A percentile compares a stretch with the other conserved stretches of the same genome.
phyloP scores from a whole-genome alignment of 768 basidiomycete species.

The Kockovaella imperatae region DNA sequence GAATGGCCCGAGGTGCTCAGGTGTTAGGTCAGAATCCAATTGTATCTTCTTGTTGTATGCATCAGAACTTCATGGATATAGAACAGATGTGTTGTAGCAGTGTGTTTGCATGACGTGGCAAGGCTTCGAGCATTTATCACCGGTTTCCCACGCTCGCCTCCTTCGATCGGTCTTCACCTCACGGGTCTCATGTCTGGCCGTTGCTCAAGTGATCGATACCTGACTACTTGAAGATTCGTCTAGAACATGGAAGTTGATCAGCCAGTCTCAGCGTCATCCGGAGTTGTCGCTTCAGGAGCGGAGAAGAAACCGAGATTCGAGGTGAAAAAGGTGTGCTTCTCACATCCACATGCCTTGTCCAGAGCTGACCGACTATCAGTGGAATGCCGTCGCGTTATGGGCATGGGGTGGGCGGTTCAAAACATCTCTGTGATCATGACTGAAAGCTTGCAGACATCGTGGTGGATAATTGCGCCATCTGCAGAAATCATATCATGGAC shows the following conservation, averaged over 20 bases:
- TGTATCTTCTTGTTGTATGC: no score
- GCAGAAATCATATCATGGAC: slow-evolving; percentile 99
- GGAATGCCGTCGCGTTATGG: slow-evolving; percentile 98
- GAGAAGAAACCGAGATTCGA: slow-evolving; percentile 75
- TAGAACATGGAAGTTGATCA: slow-evolving; percentile 30
- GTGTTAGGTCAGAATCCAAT: no score
- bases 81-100: no score
- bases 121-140: no score
- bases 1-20: no score
- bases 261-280: slow-evolving; percentile 7
- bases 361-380: slow-evolving; percentile 51
- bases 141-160: no score
- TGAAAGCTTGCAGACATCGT: slow-evolving; percentile 67
- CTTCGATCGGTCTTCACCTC: no score
- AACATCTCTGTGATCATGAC: not conserved
- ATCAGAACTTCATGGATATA: no score
- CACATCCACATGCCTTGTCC: not conserved
- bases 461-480: slow-evolving; percentile 99
- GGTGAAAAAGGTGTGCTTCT: slow-evolving; percentile 80
- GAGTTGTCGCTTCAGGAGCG: slow-evolving; percentile 45
- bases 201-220: no score
- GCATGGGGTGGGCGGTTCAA: slow-evolving; percentile 70
- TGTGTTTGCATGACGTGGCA: no score
- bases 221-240: no score
- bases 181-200: no score